Conservation (phyloP, 345 rosid genomes). For the Mangifera indica region DNA sequence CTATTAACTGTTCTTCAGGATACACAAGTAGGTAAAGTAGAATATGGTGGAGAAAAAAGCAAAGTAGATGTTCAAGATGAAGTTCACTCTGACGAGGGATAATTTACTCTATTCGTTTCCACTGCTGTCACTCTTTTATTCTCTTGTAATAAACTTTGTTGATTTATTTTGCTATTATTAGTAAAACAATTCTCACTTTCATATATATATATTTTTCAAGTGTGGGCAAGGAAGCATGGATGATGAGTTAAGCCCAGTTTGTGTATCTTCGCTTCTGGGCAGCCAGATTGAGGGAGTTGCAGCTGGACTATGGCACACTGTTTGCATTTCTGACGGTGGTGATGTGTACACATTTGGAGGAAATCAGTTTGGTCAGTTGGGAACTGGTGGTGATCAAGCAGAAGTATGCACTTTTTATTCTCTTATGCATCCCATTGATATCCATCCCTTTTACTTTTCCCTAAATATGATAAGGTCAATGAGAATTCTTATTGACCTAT, state of each 20-base stretch:
- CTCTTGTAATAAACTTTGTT: conserved; percentile 4
- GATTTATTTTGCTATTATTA: conserved; percentile 8
- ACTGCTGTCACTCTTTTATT: conserved; percentile 6
- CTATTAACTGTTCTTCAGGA: conserved; percentile 44
- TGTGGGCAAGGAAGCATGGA: conserved; percentile 98
- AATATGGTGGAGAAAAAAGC: conserved; percentile 55
- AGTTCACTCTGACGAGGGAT: conserved; percentile 43
- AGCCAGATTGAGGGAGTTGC: conserved; percentile 69
- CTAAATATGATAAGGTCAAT: not conserved
- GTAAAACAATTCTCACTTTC: conserved; percentile 20
- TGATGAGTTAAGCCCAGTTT: conserved; percentile 83
- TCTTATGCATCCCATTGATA: not conserved
- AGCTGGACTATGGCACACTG: conserved; percentile 95
- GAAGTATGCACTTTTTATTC: conserved; percentile 53
- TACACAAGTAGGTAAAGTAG: conserved; percentile 61
- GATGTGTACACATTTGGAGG: conserved; percentile 94
- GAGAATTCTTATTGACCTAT: not conserved
- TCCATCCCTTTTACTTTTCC: not conserved
- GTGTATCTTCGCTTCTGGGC: conserved; percentile 88
- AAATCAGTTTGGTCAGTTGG: conserved; percentile 97
- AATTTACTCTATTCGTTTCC: conserved; percentile 29
- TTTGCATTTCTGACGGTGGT: conserved; percentile 83
- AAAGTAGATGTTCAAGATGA: conserved; percentile 54
- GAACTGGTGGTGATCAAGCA: conserved; percentile 93
- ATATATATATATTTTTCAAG: conserved; percentile 39